Percentiles rank a stretch among this genome's conserved stretches.
phyloP scores from a whole-genome alignment of 768 basidiomycete species.

The Xanthoconium purpureum region DNA sequence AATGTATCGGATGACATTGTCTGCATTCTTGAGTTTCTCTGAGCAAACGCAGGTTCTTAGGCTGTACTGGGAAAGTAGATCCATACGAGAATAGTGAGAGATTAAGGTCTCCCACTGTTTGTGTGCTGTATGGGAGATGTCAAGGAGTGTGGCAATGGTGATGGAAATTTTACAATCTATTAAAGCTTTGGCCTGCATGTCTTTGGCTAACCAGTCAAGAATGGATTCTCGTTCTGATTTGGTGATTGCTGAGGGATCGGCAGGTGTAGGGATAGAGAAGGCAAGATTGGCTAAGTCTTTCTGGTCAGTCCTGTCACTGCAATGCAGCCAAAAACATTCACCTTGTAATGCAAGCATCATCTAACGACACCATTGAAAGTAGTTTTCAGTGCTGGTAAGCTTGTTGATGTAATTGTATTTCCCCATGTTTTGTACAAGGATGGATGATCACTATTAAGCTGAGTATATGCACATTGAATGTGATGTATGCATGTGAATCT shows the following conservation, averaged over 20 bases:
- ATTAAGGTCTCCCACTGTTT: neutral
- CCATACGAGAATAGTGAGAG: accelerated
- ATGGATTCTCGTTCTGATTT: neutral
- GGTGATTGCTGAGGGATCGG: neutral
- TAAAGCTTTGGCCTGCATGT: neutral
- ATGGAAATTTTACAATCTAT: neutral
- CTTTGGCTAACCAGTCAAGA: neutral
- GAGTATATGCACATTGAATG: no score
- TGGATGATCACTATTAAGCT: no score
- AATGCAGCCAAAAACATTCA: constrained; percentile 1
- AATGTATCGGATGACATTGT: neutral
- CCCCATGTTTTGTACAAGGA: no score
- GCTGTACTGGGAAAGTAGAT: neutral
- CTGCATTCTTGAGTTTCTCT: neutral
- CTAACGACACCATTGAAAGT: neutral
- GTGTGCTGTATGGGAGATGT: neutral
- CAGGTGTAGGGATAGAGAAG: neutral
- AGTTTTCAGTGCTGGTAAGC: no score
- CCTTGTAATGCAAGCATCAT: neutral
- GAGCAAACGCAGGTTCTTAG: accelerated
- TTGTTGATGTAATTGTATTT: no score
- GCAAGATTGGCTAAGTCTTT: neutral
- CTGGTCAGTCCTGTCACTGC: neutral
- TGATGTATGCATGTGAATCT: no score
- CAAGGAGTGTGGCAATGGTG: accelerated